phyloP scores from a whole-genome alignment of 2,329 filamentous ascomycete species.

The Arthrocladium fulminans region DNA sequence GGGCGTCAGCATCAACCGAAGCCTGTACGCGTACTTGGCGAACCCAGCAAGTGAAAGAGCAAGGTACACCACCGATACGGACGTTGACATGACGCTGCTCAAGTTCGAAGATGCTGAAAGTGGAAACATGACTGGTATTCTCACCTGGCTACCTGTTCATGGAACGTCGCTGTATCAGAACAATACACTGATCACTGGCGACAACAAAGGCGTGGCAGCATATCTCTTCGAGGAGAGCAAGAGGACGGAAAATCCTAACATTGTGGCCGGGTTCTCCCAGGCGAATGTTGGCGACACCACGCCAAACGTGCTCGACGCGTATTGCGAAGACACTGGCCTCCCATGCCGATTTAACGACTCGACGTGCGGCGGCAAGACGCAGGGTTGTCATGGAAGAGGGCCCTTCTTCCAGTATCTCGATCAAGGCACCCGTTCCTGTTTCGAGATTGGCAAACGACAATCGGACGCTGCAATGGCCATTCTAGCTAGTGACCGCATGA shows the following conservation, averaged over 20 bases:
- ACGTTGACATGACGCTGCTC: conserved; percentile 72
- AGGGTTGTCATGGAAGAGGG: conserved; percentile 38
- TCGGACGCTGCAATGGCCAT: conserved; percentile 39
- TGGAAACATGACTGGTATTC: conserved; percentile 64
- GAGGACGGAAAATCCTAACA: conserved; percentile 36
- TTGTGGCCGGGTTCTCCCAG: conserved; percentile 88
- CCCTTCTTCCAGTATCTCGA: conserved; percentile 38
- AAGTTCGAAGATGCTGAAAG: conserved; percentile 68
- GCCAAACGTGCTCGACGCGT: conserved; percentile 79
- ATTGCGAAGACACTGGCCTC: conserved; percentile 70
- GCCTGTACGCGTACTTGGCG: conserved; percentile 75
- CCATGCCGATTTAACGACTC: conserved; percentile 56
- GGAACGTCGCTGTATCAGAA: conserved; percentile 86
- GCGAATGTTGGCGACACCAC: conserved; percentile 85
- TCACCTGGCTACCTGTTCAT: conserved; percentile 90
- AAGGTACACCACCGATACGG: conserved; percentile 55
- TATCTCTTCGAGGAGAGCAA: conserved; percentile 64
- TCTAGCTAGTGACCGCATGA: conserved; percentile 47
- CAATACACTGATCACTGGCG: conserved; percentile 83
- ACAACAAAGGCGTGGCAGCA: conserved; percentile 92
- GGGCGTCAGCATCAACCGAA: conserved; percentile 81
- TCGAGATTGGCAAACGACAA: conserved; percentile 41
- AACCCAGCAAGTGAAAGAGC: conserved; percentile 71
- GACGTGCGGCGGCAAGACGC: conserved; percentile 53
- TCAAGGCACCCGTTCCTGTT: conserved; percentile 41